These are phyloP conservation scores for Saturnispora serradocipensis DNA, from an alignment of 805 yeast species.

Conservation along the genomic window DNA sequence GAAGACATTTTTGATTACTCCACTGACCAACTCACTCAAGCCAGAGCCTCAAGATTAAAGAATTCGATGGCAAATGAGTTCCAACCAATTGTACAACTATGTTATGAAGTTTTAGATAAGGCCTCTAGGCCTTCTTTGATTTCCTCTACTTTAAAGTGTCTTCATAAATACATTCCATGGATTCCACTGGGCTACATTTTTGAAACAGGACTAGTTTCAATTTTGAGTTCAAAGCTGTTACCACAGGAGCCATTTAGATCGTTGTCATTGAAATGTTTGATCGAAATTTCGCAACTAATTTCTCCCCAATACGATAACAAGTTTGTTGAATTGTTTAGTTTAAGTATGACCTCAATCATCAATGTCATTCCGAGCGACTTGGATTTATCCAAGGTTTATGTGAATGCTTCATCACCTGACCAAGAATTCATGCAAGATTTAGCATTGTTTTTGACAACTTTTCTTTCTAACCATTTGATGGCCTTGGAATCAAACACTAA, in stretches of 20 bases:
- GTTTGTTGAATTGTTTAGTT: slow-evolving; percentile 60
- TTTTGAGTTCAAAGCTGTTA: slow-evolving; percentile 69
- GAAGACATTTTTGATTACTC: slow-evolving; percentile 96
- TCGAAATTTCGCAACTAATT: slow-evolving; percentile 72
- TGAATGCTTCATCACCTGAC: slow-evolving; percentile 67
- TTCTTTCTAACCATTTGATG: slow-evolving; percentile 61
- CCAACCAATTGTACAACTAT: slow-evolving; percentile 84
- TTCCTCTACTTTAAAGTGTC: slow-evolving; percentile 72
- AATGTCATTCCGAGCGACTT: slow-evolving; percentile 63
- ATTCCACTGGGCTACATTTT: slow-evolving; percentile 85
- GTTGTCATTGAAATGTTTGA: slow-evolving; percentile 80
- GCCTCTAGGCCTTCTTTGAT: slow-evolving; percentile 78
- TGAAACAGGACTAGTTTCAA: slow-evolving; percentile 70
- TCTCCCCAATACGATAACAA: slow-evolving; percentile 47
- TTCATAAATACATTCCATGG: slow-evolving; percentile 87
- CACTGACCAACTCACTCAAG: slow-evolving; percentile 95
- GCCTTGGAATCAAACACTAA: slow-evolving; percentile 48
- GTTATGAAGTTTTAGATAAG: slow-evolving; percentile 87
- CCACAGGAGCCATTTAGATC: slow-evolving; percentile 74
- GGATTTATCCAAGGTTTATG: slow-evolving; percentile 64
- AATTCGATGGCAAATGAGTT: slow-evolving; percentile 82
- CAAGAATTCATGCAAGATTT: slow-evolving; percentile 93
- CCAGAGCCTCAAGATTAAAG: slow-evolving; percentile 78
- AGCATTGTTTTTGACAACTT: slow-evolving; percentile 86
- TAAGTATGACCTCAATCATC: slow-evolving; percentile 61